Base-by-base conservation (phyloP, 352 stramenopile genomes). In the Thraustochytrium striatum region DNA sequence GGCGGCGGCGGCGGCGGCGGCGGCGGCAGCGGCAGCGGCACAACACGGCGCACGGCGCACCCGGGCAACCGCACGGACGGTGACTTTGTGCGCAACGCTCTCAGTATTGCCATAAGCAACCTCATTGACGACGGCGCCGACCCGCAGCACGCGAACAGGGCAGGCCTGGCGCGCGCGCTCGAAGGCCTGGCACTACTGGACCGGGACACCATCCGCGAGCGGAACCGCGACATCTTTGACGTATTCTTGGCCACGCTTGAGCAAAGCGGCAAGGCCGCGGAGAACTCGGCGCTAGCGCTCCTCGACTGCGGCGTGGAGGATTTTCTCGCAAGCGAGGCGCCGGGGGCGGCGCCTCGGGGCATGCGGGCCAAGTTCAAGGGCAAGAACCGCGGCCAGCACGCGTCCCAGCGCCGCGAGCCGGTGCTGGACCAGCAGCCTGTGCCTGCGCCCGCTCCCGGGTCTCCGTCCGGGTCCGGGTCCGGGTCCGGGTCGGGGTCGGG, bases 181-280 rank as follows among this genome's bases (percentile, higher is more conserved):
- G 65, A 75, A 38, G 65, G 21, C 25, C 65, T 75, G 25, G 65
- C 65, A 70, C 65, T 55, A 28, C 61, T 75, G 3, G 65, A 75
- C 16, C 19, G 41, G 21, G 35, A 50, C 3, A 75, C 65, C 3
- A 19, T 61, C 25, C 7, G 9, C 19, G 9, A 41, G 11, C 65
- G 65, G 2, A 28, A 11, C 25, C 11, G 68, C n/a, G 65, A 75
- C 39, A 39, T 75, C 52, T 75, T 68, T 32, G 50, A 61, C 32
- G 50, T 75, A n/a, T 75, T 75, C 47, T 43, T 75, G 7, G 50
- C 43, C 44, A 75, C 65, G 16, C 65, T 75, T 32, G 65, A 75
- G 47, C 32, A 75, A 2, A n/a, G 16, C 21, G 28, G 30, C 21
- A 65, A 33, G 8, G 33, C n/a, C 50, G 65, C 65, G 30, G 30